phyloP scores from a whole-genome alignment of 805 yeast genomes.

The Maudiozyma bulderi region DNA sequence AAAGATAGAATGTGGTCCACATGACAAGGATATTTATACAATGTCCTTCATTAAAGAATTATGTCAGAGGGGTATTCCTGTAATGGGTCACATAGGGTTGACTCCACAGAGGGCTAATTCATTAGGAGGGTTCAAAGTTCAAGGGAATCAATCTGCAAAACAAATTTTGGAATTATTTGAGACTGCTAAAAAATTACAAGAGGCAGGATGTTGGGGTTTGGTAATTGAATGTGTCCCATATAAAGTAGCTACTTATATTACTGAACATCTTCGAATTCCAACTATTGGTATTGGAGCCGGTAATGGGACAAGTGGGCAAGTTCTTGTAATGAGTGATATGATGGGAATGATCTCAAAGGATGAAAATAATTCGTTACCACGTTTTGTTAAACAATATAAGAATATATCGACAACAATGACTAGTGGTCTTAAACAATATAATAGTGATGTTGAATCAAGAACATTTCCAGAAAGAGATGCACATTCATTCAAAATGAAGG shows the following conservation, averaged over 20 bases:
- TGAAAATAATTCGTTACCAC: conserved; percentile 44
- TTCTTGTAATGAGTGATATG: conserved; percentile 76
- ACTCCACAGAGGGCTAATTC: conserved; percentile 81
- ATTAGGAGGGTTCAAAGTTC: conserved; percentile 81
- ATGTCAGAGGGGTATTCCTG: conserved; percentile 69
- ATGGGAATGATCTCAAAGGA: conserved; percentile 47
- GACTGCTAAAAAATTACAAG: conserved; percentile 62
- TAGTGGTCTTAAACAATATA: conserved; percentile 44
- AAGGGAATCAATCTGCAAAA: conserved; percentile 48
- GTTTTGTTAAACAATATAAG: conserved; percentile 68
- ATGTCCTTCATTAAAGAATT: conserved; percentile 46
- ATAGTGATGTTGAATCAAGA: conserved; percentile 44
- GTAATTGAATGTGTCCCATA: conserved; percentile 84
- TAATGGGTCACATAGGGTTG: conserved; percentile 84
- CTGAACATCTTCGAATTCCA: conserved; percentile 54
- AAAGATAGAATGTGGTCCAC: conserved; percentile 71
- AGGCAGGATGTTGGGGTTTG: conserved; percentile 66
- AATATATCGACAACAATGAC: conserved; percentile 41
- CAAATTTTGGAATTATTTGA: conserved; percentile 49
- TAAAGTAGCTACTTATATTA: conserved; percentile 54
- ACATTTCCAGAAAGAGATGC: conserved; percentile 50
- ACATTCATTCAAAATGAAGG: conserved; percentile 64
- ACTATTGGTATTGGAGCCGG: conserved; percentile 98
- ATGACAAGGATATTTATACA: conserved; percentile 34
- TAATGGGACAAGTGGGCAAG: conserved; percentile 73